Base-by-base conservation (phyloP, 2,329 filamentous ascomycete species). In the Neurospora crassa region DNA sequence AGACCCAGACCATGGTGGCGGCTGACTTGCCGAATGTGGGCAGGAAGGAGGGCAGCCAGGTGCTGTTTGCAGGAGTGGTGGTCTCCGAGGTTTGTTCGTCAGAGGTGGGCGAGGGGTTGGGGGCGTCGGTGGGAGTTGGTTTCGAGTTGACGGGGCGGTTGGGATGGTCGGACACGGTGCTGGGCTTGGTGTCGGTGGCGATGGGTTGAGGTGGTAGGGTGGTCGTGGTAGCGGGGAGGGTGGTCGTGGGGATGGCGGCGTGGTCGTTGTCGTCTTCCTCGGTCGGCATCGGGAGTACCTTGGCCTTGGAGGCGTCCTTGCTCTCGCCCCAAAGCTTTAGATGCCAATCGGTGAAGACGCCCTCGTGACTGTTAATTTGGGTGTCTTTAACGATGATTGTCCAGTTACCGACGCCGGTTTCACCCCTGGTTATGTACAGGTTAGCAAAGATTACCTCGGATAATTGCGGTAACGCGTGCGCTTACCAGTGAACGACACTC, bases 401-500 rank as follows among this genome's bases (percentile, higher is more conserved):
- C 96, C 96, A 99, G 29, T 88, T 94, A 69, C 96, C 96, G 71
- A 94, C 81, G 72, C 94, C 94, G 63, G 87, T 86, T 81, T 99
- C 96, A 68, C 96, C 96, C 93, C 92, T 94, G 70, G 14, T 67
- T 71, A 40, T 67, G 18, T 43, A 42, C 67, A 70, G 69, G 76
- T 84, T 78, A 84, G 80, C 69, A 59, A 69, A 5, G 6, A 18
- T 11, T 37, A 45, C 11, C 34, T 29, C 14, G 42, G 29, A 71
- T 69, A 67, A 47, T 7, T 69, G 69, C 4, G 14, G 40, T 18
- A 68, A n/a, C 0, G n/a, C 29, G 18, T 59, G 40, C 24, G 81
- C 90, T 81, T 86, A 94, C 92, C 94, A 99, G 80, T 99, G 96
- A 74, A 91, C 94, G 45, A 99, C 96, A 73, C 91, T 96, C 96